Conservation (phyloP, 2,329 filamentous ascomycete species). For the Tolypocladium paradoxum region DNA sequence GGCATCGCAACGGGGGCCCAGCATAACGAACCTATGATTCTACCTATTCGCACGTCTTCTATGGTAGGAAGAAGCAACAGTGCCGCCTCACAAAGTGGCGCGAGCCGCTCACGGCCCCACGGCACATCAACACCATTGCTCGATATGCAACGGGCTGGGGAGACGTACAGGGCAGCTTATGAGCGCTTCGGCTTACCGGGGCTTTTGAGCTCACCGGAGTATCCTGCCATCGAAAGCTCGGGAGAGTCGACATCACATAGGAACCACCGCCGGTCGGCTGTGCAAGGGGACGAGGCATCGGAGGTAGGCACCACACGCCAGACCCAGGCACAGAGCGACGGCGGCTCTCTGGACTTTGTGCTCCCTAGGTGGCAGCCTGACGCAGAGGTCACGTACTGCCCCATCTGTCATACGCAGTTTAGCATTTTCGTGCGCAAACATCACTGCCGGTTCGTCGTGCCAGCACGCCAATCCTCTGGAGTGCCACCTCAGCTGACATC, state of each 20-base stretch:
- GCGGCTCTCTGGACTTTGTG: conserved; percentile 30
- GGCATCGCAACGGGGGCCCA: not conserved
- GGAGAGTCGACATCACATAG: not conserved
- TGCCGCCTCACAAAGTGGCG: not conserved
- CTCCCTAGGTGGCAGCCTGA: conserved; percentile 85
- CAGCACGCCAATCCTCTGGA: not conserved
- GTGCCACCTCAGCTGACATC: conserved; percentile 5
- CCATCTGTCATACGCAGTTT: conserved; percentile 73
- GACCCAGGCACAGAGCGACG: not conserved
- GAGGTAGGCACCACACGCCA: not conserved
- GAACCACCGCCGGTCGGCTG: not conserved
- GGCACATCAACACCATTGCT: not conserved
- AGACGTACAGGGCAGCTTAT: not conserved
- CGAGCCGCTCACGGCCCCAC: not conserved
- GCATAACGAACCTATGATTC: not conserved
- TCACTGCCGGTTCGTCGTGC: conserved; percentile 62
- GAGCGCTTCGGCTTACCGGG: not conserved
- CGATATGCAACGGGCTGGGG: not conserved
- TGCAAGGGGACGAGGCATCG: not conserved
- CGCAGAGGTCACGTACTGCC: conserved; percentile 68
- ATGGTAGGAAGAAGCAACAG: not conserved
- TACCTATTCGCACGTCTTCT: conserved; percentile 10
- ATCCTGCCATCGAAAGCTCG: not conserved
- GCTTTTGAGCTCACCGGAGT: too few species aligned
- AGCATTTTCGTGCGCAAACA: conserved; percentile 82